Conservation (phyloP, 148 eudicot species). For the Camellia granthamiana region DNA sequence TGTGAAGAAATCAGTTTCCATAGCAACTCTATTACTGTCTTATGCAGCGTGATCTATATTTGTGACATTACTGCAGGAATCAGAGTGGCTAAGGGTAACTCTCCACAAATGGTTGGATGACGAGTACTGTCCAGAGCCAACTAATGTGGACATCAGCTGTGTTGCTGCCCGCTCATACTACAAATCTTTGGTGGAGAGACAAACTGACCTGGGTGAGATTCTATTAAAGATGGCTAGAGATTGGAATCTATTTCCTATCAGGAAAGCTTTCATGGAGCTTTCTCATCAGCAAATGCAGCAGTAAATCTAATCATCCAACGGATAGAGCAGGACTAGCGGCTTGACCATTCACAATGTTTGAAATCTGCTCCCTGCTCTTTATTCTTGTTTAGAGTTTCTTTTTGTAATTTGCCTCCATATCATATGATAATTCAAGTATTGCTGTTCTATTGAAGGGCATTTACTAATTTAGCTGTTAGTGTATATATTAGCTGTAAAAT, state of each 20-base stretch:
- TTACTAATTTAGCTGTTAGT: neutral
- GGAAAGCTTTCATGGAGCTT: conserved; percentile 98
- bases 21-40: neutral
- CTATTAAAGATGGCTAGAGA: conserved; percentile 60
- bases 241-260: conserved; percentile 73
- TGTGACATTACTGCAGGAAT: conserved; percentile 48
- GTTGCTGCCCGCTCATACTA: conserved; percentile 73
- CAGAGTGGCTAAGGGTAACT: conserved; percentile 77
- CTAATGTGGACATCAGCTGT: conserved; percentile 77
- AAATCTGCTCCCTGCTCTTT: conserved; percentile 3
- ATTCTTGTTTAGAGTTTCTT: neutral
- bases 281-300: conserved; percentile 95
- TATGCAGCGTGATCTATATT: neutral
- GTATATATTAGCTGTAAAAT: neutral
- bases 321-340: conserved; percentile 41
- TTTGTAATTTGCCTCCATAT: neutral
- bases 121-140: conserved; percentile 92
- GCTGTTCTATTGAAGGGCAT: neutral
- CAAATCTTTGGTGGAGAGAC: conserved; percentile 53
- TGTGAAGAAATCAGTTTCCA: too few relatives aligned
- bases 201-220: conserved; percentile 77
- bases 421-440: neutral
- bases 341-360: conserved; percentile 19
- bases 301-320: conserved; percentile 63
- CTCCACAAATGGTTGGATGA: conserved; percentile 94